Conservation (phyloP, 1,284 basidiomycete genomes). For the Moesziomyces sp. region DNA sequence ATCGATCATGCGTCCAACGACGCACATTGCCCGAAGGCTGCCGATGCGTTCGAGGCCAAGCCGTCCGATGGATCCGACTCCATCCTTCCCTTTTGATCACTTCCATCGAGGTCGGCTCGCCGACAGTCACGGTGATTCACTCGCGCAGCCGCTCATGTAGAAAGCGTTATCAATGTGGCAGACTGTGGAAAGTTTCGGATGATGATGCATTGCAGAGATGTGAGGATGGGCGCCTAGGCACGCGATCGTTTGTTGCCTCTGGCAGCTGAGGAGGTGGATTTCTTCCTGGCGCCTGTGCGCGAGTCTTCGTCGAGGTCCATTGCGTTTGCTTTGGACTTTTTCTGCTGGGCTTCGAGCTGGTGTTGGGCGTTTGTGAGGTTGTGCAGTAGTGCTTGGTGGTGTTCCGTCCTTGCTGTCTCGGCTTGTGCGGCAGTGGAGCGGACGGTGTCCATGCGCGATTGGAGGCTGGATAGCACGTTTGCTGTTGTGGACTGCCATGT, state of each 20-base stretch:
- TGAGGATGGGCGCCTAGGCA: conserved; percentile 11
- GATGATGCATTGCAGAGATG: not conserved
- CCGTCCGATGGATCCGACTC: conserved; percentile 28
- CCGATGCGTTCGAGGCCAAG: conserved; percentile 37
- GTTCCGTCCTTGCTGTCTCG: conserved; percentile 11
- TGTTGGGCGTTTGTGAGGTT: conserved; percentile 25
- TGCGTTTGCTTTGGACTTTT: conserved; percentile 26
- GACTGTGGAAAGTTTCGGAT: not conserved
- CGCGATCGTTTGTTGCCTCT: conserved; percentile 41
- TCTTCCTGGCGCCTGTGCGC: conserved; percentile 18
- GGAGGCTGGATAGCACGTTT: conserved; percentile 19
- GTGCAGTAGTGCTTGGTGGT: conserved; percentile 23
- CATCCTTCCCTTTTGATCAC: conserved; percentile 34
- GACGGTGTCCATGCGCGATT: conserved; percentile 21
- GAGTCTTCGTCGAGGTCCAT: conserved; percentile 42
- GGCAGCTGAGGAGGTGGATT: conserved; percentile 7
- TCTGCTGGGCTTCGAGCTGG: conserved; percentile 20
- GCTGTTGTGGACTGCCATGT: conserved; percentile 25
- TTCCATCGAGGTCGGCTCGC: not conserved
- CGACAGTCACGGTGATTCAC: not conserved
- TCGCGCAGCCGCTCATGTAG: not conserved
- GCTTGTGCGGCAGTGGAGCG: conserved; percentile 8
- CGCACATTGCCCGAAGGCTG: conserved; percentile 42
- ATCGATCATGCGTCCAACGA: conserved; percentile 78
- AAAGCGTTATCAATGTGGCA: not conserved